phyloP scores from a whole-genome alignment of 148 eudicot genomes.

The Chenopodium formosanum region DNA sequence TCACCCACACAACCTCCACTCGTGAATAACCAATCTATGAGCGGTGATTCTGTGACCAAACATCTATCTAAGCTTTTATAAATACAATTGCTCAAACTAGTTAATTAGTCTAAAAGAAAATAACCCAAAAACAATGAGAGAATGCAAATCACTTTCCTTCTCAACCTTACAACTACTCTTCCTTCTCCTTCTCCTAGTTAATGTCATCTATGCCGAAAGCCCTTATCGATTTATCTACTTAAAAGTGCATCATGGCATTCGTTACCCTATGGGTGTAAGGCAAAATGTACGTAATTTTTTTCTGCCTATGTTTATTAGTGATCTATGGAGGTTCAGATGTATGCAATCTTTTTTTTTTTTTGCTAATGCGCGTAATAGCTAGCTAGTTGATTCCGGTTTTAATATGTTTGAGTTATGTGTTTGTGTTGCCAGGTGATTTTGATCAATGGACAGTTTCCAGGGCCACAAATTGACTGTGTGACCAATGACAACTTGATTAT shows the following conservation, averaged over 20 bases:
- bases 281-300: constrained; percentile 47
- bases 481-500: constrained; percentile 92
- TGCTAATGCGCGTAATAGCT: background rate
- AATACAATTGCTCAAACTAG: background rate
- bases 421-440: constrained; percentile 65
- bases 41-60: constrained; percentile 8
- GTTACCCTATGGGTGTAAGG: constrained; percentile 62
- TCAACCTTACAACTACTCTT: constrained; percentile 10
- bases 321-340: background rate
- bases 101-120: background rate
- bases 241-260: constrained; percentile 56
- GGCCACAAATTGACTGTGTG: constrained; percentile 88
- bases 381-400: background rate
- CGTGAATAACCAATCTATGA: background rate
- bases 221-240: constrained; percentile 64
- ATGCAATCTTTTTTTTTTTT: background rate
- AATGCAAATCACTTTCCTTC: constrained; percentile 19
- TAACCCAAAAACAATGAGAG: constrained; percentile 17
- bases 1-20: constrained; percentile 3
- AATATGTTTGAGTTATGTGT: background rate
- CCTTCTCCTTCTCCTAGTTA: constrained; percentile 17
- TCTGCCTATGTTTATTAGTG: background rate
- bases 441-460: constrained; percentile 99
- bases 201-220: constrained; percentile 47
- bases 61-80: background rate